Conservation (phyloP, 345 rosid species). For the Toxicodendron radicans region DNA sequence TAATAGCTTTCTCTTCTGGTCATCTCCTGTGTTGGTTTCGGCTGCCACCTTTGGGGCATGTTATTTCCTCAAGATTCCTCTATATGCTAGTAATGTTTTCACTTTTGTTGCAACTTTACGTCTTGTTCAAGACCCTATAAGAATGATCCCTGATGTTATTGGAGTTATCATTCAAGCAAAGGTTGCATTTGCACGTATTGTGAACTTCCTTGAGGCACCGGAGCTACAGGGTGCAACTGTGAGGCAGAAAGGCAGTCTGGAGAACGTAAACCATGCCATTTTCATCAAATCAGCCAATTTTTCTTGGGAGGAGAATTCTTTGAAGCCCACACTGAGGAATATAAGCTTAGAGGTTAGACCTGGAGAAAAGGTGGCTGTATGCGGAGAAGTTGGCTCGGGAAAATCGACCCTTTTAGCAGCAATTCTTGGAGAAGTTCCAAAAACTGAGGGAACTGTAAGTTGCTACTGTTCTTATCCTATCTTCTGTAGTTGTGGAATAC, state of each 20-base stretch:
- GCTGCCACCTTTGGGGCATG: constrained; percentile 88
- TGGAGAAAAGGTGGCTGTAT: constrained; percentile 80
- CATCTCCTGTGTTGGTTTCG: constrained; percentile 87
- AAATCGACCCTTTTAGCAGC: constrained; percentile 92
- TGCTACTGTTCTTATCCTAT: neutral
- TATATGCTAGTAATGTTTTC: constrained; percentile 40
- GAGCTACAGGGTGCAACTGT: constrained; percentile 64
- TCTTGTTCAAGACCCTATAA: constrained; percentile 83
- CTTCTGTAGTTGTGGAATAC: neutral
- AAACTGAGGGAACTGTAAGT: constrained; percentile 66
- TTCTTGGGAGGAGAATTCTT: constrained; percentile 74
- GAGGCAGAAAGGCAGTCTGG: constrained; percentile 34
- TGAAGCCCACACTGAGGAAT: constrained; percentile 60
- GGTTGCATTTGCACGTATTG: constrained; percentile 76
- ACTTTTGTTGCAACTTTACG: constrained; percentile 68
- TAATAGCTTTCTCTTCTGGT: constrained; percentile 75
- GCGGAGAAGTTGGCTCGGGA: constrained; percentile 98
- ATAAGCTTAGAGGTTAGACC: constrained; percentile 53
- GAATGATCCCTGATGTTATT: constrained; percentile 79
- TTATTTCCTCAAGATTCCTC: constrained; percentile 71
- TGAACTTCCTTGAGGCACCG: constrained; percentile 82
- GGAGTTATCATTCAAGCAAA: constrained; percentile 90
- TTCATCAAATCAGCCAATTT: constrained; percentile 59
- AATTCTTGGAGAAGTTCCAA: constrained; percentile 87
- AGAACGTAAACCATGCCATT: constrained; percentile 34